Conservation (phyloP, 208 protist species). For the Crithidia acanthocephali region DNA sequence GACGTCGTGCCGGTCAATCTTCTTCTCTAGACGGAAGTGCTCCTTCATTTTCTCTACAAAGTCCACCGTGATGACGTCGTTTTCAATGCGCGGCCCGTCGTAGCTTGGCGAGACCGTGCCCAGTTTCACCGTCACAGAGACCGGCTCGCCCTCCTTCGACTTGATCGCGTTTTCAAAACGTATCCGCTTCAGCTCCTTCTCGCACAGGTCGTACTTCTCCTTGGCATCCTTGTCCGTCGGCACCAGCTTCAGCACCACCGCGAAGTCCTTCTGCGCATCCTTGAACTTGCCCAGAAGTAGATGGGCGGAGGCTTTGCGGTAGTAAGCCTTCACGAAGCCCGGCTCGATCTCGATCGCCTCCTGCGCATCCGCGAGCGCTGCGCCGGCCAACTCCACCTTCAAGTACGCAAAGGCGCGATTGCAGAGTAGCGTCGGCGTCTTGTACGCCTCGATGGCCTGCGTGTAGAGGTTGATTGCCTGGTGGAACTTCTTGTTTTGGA, state of each 20-base stretch:
- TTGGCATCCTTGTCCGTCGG: conserved; percentile 93
- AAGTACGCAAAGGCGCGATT: conserved; percentile 96
- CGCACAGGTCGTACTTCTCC: conserved; percentile 92
- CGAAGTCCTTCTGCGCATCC: conserved; percentile 95
- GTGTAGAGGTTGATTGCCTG: conserved; percentile 93
- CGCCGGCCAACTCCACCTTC: conserved; percentile 92
- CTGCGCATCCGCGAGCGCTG: conserved; percentile 94
- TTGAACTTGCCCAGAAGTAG: conserved; percentile 96
- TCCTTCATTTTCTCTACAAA: conserved; percentile 87
- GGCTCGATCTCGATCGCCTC: conserved; percentile 92
- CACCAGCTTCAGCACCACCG: conserved; percentile 85
- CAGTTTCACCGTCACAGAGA: conserved; percentile 80
- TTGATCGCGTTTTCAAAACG: conserved; percentile 96
- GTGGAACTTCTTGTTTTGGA: conserved; percentile 89
- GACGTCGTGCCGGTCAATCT: conserved; percentile 83
- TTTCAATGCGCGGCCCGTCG: conserved; percentile 74
- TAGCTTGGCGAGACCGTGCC: conserved; percentile 69
- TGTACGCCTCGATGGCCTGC: conserved; percentile 84
- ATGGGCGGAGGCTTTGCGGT: conserved; percentile 95
- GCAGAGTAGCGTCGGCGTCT: conserved; percentile 85
- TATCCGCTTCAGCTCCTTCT: conserved; percentile 94
- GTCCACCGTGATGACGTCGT: conserved; percentile 69
- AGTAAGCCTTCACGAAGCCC: conserved; percentile 97
- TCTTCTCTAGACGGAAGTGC: conserved; percentile 80
- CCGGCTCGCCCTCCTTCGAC: conserved; percentile 71